A percentile compares a stretch with the other conserved stretches of the same genome.
Evolutionary conservation across 148 eudicot genomes (phyloP).

Genomic region (Spergularia marina): DNA sequence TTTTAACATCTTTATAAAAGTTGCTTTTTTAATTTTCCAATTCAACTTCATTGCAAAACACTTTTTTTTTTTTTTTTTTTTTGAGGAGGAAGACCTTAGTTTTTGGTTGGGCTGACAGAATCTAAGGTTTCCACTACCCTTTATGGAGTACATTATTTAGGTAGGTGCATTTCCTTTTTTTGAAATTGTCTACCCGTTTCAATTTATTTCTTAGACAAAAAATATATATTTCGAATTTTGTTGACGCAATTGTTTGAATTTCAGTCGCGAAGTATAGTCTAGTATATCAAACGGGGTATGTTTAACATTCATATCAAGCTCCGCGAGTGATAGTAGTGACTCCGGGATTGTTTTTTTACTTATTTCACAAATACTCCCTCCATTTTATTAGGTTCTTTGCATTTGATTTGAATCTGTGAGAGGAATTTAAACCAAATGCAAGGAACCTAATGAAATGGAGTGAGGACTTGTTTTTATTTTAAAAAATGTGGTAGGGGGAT

Average conservation of each 20-base stretch:
- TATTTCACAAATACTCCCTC: too few relatives aligned
- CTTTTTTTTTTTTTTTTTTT: neutral
- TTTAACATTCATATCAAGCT: neutral
- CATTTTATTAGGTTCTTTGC: too few relatives aligned
- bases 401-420: too few relatives aligned
- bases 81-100: too few relatives aligned
- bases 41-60: neutral
- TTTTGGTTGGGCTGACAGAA: slow-evolving; percentile 1
- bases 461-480: neutral
- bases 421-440: too few relatives aligned
- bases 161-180: neutral
- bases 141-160: neutral
- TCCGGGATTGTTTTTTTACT: neutral
- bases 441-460: too few relatives aligned
- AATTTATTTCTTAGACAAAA: too few relatives aligned
- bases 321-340: neutral
- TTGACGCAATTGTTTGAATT: too few relatives aligned
- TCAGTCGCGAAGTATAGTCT: too few relatives aligned
- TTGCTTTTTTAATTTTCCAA: slow-evolving; percentile 5
- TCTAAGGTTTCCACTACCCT: neutral
- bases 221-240: too few relatives aligned
- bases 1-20: neutral
- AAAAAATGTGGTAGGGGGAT: neutral
- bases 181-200: too few relatives aligned
- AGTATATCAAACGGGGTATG: too few relatives aligned